Conservation (phyloP, 345 rosid species). For the Gossypium raimondii region DNA sequence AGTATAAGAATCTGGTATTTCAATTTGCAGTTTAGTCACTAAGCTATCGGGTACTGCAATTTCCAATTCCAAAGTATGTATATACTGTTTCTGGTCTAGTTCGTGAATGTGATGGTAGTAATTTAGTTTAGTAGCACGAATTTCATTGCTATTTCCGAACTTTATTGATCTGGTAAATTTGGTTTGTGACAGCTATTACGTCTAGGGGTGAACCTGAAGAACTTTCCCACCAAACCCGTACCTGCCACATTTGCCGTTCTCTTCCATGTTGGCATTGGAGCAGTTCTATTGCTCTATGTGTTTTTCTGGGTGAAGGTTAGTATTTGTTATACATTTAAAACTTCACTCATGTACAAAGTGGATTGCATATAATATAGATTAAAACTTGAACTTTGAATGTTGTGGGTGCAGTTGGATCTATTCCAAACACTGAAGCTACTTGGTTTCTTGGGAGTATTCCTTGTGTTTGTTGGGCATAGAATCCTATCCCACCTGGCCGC, state of each 20-base stretch:
- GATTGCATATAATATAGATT: background rate
- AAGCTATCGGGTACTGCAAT: background rate
- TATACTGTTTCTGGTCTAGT: background rate
- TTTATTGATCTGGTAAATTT: background rate
- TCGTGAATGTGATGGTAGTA: background rate
- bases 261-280: constrained; percentile 84
- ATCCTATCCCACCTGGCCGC: constrained; percentile 81
- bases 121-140: background rate
- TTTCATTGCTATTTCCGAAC: background rate
- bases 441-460: constrained; percentile 71
- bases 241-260: constrained; percentile 67
- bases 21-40: background rate
- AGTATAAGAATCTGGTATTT: background rate
- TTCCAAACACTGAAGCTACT: constrained; percentile 82
- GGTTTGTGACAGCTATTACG: constrained; percentile 46
- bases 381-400: background rate
- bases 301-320: constrained; percentile 94
- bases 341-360: background rate
- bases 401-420: constrained; percentile 67
- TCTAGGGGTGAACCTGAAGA: constrained; percentile 83
- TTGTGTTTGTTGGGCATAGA: constrained; percentile 85
- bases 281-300: constrained; percentile 75
- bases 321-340: background rate
- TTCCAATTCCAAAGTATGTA: background rate
- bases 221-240: constrained; percentile 62